Evolutionary conservation across 2,329 filamentous ascomycete species (phyloP), one percentile per base, ranked within the genome.

Genomic region (Colletotrichum sp.): DNA sequence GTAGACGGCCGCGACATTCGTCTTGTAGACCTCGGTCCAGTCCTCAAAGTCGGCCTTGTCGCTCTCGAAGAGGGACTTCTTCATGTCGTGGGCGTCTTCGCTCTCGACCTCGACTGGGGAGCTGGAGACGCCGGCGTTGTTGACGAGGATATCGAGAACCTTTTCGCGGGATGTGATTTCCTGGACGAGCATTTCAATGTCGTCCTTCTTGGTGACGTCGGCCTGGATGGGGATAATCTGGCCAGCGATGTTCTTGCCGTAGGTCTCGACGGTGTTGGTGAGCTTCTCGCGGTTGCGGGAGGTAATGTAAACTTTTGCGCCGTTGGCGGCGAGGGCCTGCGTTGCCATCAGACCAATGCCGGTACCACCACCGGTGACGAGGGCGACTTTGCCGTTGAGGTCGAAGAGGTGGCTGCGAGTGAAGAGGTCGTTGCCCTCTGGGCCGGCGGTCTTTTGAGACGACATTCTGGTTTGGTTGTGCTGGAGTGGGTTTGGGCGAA

Each of bases 11-110:
- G 95, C 91, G 13, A 96, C 94, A 78, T 98, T 96, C 24, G 94
- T 95, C 74, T 91, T 90, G 86, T 94, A 96, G 0, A 92, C 91
- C 55, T 90, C 84, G n/a, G 89, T 89, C 95, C 95, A 97, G 79
- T 93, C 91, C 39, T 95, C 91, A 72, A 94, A 88, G 0, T 86
- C 91, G 4, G 85, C 82, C 2, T 83, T 80, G 72, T 93, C 88
- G 57, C 90, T 88, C 67, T 96, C 91, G 85, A 96, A 97, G 32
- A 95, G 87, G 82, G 92, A 92, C 71, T 90, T 81, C 77, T 89
- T 90, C 74, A 93, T 86, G 65, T 90, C 89, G 39, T 85, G 82
- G 24, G 86, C 87, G 85, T 86, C 89, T 57, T 88, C 87, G 32
- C 87, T 86, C 78, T 92, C 89, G 71, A 90, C 91, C 18, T 89